Evolutionary conservation across 768 basidiomycete genomes (phyloP), one percentile per base, ranked within the genome.

Genomic region (Pilatotrama ljubarskyi): DNA sequence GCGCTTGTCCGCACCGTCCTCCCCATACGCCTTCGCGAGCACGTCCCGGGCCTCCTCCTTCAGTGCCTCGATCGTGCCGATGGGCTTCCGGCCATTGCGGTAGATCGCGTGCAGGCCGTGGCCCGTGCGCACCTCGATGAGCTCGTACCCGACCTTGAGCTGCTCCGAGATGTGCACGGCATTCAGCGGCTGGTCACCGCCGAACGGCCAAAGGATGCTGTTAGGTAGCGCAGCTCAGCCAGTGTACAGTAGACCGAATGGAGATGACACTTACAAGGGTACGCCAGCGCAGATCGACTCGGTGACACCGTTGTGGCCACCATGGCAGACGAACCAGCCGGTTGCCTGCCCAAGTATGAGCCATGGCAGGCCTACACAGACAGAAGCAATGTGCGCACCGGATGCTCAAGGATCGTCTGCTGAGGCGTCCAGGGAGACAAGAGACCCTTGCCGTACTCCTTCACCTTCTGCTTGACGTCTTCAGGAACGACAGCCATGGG

Each of bases 121-220:
- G 18, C 68, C 65, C 3, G 50, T 65, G 26, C 69, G 65, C 17
- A 68, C 67, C 51, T 71, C 64, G 20, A 71, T 40, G 0, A 71
- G 66, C 64, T 71, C 67, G 61, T 67, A 71, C 1, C 63, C 68
- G 37, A 67, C 58, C 25, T 65, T 26, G 22, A 69, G 64, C 46
- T 48, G 55, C 10, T 66, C 62, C 1, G 63, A 50, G 42, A 68
- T 41, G 42, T 62, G 54, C 8, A 68, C 48, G 22, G 62, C 57
- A 48, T 69, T 69, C 14, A 54, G 20, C 10, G 70, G 67, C 52
- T 71, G 70, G 40, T 69, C 68, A 11, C 52, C 61, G 25, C 38
- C 15, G 53, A 67, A 67, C 6, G 70, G 70, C 70, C 70, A 71
- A 18, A 66, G 57, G 26, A 71, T 69, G 53, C 70, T 71, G 26